Evolutionary conservation across 192 early-diverging fungal genomes (phyloP).

Genomic region (Mortierella alpina): DNA sequence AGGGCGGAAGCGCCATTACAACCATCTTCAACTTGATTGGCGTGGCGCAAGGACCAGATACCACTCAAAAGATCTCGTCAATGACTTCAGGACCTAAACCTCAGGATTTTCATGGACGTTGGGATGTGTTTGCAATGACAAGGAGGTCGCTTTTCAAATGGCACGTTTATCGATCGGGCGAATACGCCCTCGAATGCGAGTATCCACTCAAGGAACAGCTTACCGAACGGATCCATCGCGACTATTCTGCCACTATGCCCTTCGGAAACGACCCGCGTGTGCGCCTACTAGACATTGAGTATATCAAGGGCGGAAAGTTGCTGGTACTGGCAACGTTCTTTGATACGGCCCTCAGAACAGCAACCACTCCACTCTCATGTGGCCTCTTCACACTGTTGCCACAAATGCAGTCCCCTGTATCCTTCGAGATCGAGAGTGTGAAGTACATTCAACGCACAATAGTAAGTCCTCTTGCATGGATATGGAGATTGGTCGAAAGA

Average conservation of each 20-base stretch:
- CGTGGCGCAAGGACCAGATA: constrained; percentile 22
- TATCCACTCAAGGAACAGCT: constrained; percentile 25
- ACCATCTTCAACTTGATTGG: constrained; percentile 46
- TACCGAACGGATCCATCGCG: constrained; percentile 24
- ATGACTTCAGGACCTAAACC: constrained; percentile 48
- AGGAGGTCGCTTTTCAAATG: constrained; percentile 32
- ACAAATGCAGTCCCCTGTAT: constrained; percentile 14
- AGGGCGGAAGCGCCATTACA: constrained; percentile 21
- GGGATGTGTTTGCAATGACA: constrained; percentile 42
- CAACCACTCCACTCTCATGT: constrained; percentile 21
- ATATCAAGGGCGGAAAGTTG: constrained; percentile 40
- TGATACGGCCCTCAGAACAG: constrained; percentile 2
- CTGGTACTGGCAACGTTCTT: constrained; percentile 39
- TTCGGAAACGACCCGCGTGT: constrained; percentile 32
- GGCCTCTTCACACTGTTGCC: constrained; percentile 31
- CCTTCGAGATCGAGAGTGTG: constrained; percentile 30
- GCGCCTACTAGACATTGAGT: constrained; percentile 36
- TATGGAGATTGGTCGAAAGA: too few relatives aligned
- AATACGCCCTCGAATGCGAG: constrained; percentile 23
- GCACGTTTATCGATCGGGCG: constrained; percentile 39
- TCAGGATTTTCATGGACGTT: constrained; percentile 40
- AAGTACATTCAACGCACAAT: constrained; percentile 43
- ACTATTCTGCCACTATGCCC: constrained; percentile 18
- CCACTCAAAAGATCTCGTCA: constrained; percentile 27
- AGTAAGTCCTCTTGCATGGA: constrained; percentile 10